Base-by-base conservation (phyloP, 495 filamentous ascomycete genomes). In the Chaetomium cochliodes region DNA sequence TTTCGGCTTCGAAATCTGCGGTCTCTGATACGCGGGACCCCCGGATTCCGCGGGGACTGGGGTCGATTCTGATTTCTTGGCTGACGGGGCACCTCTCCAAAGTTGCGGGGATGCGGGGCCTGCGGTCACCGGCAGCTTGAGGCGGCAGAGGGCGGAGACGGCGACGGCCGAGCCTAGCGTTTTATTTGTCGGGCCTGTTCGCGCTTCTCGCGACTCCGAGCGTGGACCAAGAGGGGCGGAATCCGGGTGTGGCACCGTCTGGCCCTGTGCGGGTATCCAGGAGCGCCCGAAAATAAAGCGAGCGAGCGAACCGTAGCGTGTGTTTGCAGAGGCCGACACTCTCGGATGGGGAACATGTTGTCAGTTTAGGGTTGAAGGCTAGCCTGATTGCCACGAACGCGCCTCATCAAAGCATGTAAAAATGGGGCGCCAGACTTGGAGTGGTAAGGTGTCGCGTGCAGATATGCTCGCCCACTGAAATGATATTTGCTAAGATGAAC, bases 201-300 rank as follows among this genome's bases (percentile, higher is more conserved):
- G 66, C 58, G 30, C 54, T 46, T 37, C 63, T 71, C 69, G 69
- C 69, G 69, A 69, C 56, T 64, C 69, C 66, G 66, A 49, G 15
- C 18, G 39, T 16, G 23, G 15, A 37, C 30, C 9, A 39, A 15
- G 26, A 62, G 20, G 30, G 62, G 22, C 39, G 22, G 59, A 52
- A 63, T 50, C 65, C 4, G 26, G n/a, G 15, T 5, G 39, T 42
- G 42, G 37, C 33, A 37, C 33, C 33, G 1, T 37, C 33, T 5
- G 33, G 33, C 33, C 33, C 13, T 16, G 41, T 44, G 41, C 18
- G 41, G 41, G 15, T 20, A 64, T 42, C 33, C 16, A 55, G 13
- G 42, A 25, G 50, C 1, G 5, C 20, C 20, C 50, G 30, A 57
- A 56, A 16, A 61, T 9, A 37, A 30, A 58, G 41, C 54, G 62